phyloP scores from a whole-genome alignment of 208 protist genomes.

The Zelonia costaricensis region DNA sequence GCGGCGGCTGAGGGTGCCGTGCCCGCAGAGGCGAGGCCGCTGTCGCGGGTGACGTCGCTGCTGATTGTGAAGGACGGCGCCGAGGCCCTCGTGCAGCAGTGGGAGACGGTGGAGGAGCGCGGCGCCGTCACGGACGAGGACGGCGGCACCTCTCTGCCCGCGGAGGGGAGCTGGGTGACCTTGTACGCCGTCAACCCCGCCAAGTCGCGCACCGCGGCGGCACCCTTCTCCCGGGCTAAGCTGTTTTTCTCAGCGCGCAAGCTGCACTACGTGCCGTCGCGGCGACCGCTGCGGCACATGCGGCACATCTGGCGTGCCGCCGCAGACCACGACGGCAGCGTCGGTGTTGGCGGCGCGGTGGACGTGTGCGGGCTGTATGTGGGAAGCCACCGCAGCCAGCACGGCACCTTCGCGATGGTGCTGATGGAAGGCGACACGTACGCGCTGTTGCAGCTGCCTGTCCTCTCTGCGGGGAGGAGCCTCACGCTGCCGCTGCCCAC shows the following conservation, averaged over 20 bases:
- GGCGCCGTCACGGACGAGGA: conserved; percentile 14
- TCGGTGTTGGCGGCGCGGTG: conserved; percentile 37
- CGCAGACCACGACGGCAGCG: not conserved
- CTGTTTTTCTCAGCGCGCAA: conserved; percentile 58
- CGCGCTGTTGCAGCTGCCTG: conserved; percentile 62
- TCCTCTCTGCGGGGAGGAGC: conserved; percentile 32
- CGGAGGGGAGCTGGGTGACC: conserved; percentile 47
- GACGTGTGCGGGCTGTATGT: conserved; percentile 66
- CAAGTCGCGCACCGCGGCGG: conserved; percentile 40
- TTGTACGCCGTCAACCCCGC: conserved; percentile 73
- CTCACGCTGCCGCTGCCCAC: conserved; percentile 41
- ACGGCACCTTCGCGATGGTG: conserved; percentile 45
- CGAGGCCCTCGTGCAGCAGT: conserved; percentile 76
- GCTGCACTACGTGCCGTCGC: conserved; percentile 47
- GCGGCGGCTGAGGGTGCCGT: not conserved
- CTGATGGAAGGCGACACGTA: conserved; percentile 46
- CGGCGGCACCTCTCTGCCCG: conserved; percentile 38
- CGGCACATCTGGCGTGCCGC: conserved; percentile 14
- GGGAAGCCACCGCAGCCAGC: conserved; percentile 21
- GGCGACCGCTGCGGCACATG: conserved; percentile 21
- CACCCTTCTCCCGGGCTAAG: conserved; percentile 67
- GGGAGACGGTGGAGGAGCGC: conserved; percentile 44
- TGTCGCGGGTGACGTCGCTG: conserved; percentile 58
- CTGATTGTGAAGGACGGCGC: conserved; percentile 44
- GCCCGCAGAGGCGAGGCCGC: conserved; percentile 1